phyloP scores from a whole-genome alignment of 768 basidiomycete genomes.

The Chlorophyllum brunneum region DNA sequence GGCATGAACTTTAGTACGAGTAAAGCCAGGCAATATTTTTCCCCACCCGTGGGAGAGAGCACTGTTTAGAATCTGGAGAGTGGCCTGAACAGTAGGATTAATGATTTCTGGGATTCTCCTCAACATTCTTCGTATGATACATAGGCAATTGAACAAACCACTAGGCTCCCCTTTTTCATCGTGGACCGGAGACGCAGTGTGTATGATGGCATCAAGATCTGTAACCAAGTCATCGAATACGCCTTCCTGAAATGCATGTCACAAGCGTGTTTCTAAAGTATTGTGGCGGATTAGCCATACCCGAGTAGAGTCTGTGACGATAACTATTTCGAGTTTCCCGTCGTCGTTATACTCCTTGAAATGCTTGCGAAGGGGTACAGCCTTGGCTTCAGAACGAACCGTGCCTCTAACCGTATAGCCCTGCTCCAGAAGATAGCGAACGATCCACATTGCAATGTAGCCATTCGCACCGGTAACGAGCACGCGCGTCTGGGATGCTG shows the following conservation, averaged over 20 bases:
- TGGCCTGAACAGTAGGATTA: conserved; percentile 6
- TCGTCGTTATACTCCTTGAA: conserved; percentile 3
- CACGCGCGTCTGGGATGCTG: background rate
- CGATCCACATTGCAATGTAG: conserved; percentile 13
- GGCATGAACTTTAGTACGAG: background rate
- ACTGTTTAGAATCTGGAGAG: conserved; percentile 10
- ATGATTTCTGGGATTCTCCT: conserved; percentile 4
- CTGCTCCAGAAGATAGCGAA: conserved; percentile 10
- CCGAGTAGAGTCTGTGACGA: conserved; percentile 3
- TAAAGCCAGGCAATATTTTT: too few relatives aligned
- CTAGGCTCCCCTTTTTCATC: conserved; percentile 6
- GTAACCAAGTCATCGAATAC: conserved; percentile 11
- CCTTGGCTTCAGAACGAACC: conserved; percentile 10
- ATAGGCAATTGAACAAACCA: background rate
- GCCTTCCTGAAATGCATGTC: conserved; percentile 1
- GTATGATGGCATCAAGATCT: conserved; percentile 12
- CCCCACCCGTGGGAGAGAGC: background rate
- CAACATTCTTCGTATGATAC: background rate
- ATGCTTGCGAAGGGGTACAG: background rate
- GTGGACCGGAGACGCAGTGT: conserved; percentile 12
- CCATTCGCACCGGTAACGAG: conserved; percentile 14
- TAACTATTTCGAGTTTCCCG: conserved; percentile 3
- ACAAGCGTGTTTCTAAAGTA: background rate
- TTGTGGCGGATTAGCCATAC: background rate
- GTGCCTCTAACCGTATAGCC: conserved; percentile 14